Conservation (phyloP, 2,329 filamentous ascomycete species). For the Cordyceps javanica region DNA sequence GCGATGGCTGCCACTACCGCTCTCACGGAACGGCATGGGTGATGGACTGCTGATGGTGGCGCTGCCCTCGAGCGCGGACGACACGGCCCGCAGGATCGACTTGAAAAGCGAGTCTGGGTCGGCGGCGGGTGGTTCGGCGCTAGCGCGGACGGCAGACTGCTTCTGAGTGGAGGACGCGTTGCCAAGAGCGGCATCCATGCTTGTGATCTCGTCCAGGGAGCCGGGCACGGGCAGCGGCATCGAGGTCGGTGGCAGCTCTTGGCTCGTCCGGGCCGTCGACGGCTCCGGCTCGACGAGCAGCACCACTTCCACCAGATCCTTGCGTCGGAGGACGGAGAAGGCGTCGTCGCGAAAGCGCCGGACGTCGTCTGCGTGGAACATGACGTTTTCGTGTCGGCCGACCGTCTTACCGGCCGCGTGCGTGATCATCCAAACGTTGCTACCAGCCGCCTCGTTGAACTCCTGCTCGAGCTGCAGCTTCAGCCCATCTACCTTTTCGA, state of each 20-base stretch:
- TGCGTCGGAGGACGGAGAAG: slow-evolving; percentile 72
- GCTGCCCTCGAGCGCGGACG: slow-evolving; percentile 32
- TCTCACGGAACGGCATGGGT: slow-evolving; percentile 16
- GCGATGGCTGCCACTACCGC: slow-evolving; percentile 18
- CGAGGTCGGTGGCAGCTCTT: not conserved
- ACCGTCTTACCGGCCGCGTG: slow-evolving; percentile 75
- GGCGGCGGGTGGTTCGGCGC: slow-evolving; percentile 14
- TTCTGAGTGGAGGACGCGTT: slow-evolving; percentile 3
- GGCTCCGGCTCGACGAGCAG: slow-evolving; percentile 37
- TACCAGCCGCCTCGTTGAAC: slow-evolving; percentile 33
- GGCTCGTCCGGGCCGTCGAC: not conserved
- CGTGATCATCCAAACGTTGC: slow-evolving; percentile 62
- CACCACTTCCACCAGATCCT: slow-evolving; percentile 66
- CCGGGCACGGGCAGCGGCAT: not conserved
- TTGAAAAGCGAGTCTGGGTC: slow-evolving; percentile 32
- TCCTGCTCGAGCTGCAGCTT: slow-evolving; percentile 64
- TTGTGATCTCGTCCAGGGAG: not conserved
- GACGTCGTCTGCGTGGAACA: slow-evolving; percentile 69
- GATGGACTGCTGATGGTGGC: not conserved
- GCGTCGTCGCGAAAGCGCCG: slow-evolving; percentile 75
- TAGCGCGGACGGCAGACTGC: slow-evolving; percentile 2
- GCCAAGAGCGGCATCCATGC: slow-evolving; percentile 4
- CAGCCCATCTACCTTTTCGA: slow-evolving; percentile 49
- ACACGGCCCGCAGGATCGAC: slow-evolving; percentile 40
- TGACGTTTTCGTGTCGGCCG: slow-evolving; percentile 81